A percentile compares a stretch with the other conserved stretches of the same genome.
Evolutionary conservation across 148 eudicot species (phyloP).

Genomic region (Salicornia ramosissima): DNA sequence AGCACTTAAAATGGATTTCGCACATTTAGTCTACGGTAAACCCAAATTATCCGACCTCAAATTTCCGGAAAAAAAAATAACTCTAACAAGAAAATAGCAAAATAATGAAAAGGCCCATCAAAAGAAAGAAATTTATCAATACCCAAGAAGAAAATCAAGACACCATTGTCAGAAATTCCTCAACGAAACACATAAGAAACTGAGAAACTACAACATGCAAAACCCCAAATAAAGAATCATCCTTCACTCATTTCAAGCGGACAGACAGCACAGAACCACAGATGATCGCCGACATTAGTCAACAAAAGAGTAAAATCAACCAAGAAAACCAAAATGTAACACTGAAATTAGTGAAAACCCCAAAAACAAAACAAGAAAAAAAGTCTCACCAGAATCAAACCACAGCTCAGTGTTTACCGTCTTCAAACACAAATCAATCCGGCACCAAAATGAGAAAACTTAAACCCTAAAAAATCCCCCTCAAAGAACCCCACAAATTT

Average conservation of each 20-base stretch:
- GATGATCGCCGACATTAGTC: not conserved
- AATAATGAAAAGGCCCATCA: not conserved
- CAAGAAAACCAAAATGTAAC: not conserved
- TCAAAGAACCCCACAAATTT: not conserved
- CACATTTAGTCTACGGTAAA: not conserved
- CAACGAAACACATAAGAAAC: not conserved
- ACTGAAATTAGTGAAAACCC: not conserved
- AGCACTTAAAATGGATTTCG: not conserved
- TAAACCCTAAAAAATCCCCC: constrained; percentile 1
- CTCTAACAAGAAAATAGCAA: not conserved
- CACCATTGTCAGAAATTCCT: constrained; percentile 18
- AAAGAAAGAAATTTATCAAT: not conserved
- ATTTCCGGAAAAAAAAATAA: not conserved
- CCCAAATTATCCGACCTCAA: not conserved
- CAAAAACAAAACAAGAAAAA: not conserved
- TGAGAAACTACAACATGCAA: constrained; percentile 1
- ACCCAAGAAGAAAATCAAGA: not conserved
- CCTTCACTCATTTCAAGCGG: not conserved
- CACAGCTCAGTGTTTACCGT: not conserved
- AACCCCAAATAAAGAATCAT: not conserved
- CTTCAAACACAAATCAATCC: not conserved
- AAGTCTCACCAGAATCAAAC: constrained; percentile 18
- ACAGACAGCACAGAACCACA: not conserved
- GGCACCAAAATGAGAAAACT: not conserved
- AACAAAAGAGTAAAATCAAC: constrained; percentile 3